Base-by-base conservation (phyloP, 345 rosid genomes). In the Pugionium cornutum region DNA sequence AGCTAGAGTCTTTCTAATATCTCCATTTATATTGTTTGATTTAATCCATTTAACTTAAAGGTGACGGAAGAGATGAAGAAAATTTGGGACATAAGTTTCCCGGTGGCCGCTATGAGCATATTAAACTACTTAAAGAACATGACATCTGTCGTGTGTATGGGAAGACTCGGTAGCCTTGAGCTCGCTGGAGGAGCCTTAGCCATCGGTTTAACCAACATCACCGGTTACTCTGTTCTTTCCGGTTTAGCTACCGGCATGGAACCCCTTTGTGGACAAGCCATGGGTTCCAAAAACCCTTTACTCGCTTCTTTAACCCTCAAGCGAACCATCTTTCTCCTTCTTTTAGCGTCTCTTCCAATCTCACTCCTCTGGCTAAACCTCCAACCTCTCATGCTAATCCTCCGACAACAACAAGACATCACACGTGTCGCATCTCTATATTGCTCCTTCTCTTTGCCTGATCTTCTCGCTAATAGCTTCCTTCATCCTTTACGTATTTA, bases 221-320 rank as follows among this genome's bases (percentile, higher is more conserved):
- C 91, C 4, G 98, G 98, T 52, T 89, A 92, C 69, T 89, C 98
- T 0, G 88, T 92, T 53, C 79, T 92, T 5, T 87, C 94, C 0
- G 98, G 98, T 35, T 76, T 92, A 3, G 96, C 98, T 29, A 80
- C 76, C 78, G 97, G 98, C 34, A 89, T 92, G 97, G 98, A 92
- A 69, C 88, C 97, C 7, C 75, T 92, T 4, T 89, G 97, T 9
- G 79, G 96, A 62, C 98, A 92, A 73, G 92, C 96, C 46, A 76
- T 84, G 30, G 98, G 98, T 18, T 89, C 98, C 4, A 83, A 71
- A 47, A 87, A 89, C 66, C 53, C 62, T 9, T 63, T 74, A 5
- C 59, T 86, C 3, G 94, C 88, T 27, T 66, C 72, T 29, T 80
- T 66, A 2, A 83, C 87, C 28, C 76, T 89, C 39, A 77, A 64